These are phyloP conservation scores for Juglanconis oblonga DNA, from an alignment of 2,329 filamentous ascomycete genomes.

Conservation along the genomic window DNA sequence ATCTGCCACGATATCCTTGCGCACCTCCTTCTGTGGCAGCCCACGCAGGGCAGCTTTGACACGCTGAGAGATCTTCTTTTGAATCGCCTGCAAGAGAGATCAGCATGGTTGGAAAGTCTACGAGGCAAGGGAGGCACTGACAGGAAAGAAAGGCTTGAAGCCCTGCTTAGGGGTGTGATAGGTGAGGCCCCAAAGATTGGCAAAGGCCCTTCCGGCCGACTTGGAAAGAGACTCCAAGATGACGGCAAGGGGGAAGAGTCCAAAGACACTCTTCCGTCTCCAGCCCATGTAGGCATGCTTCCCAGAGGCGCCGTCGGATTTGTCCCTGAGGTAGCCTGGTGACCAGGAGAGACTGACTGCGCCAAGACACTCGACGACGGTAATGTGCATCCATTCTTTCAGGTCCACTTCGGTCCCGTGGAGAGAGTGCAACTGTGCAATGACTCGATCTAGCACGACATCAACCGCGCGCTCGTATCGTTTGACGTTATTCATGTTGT, in stretches of 20 bases:
- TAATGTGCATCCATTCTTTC: conserved; percentile 56
- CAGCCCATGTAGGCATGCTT: conserved; percentile 47
- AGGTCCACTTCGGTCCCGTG: conserved; percentile 42
- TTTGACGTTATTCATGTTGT: conserved; percentile 40
- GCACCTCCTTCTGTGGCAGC: conserved; percentile 26
- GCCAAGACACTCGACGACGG: conserved; percentile 49
- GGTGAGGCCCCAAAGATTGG: conserved; percentile 41
- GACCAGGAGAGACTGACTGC: conserved; percentile 52
- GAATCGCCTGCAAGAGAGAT: conserved; percentile 22
- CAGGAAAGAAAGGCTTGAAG: conserved; percentile 50
- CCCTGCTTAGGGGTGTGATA: conserved; percentile 38
- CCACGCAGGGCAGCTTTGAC: conserved; percentile 20
- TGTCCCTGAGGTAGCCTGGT: conserved; percentile 41
- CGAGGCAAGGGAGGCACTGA: conserved; percentile 24
- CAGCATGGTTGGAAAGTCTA: not conserved
- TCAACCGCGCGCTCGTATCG: conserved; percentile 42
- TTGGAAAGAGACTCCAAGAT: conserved; percentile 38
- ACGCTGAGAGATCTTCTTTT: conserved; percentile 26
- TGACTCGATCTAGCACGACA: conserved; percentile 32
- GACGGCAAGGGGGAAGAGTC: conserved; percentile 43
- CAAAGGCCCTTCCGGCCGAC: conserved; percentile 36
- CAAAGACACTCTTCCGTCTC: conserved; percentile 51
- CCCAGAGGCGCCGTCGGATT: conserved; percentile 46
- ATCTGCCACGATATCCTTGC: conserved; percentile 43
- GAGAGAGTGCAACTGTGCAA: conserved; percentile 35